These are phyloP conservation scores for Cryptosporidium viatorum DNA, from an alignment of 169 alveolate species.

Conservation along the genomic window DNA sequence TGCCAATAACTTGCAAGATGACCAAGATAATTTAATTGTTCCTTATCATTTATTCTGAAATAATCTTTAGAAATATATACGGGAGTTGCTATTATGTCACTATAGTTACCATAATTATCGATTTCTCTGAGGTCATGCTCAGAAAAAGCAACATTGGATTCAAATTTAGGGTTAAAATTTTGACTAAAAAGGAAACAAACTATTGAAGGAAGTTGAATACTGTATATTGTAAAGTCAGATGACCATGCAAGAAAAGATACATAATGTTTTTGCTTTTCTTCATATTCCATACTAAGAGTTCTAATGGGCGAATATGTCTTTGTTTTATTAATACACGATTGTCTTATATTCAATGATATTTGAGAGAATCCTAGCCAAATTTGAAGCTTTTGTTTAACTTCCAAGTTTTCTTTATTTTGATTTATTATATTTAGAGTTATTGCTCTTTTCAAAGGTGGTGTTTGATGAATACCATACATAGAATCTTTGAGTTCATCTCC, in stretches of 20 bases:
- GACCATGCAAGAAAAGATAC: constrained; percentile 69
- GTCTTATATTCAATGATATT: background rate
- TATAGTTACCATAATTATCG: constrained; percentile 38
- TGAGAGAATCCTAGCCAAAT: constrained; percentile 71
- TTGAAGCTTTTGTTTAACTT: constrained; percentile 27
- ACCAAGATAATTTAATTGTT: constrained; percentile 13
- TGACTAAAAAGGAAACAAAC: constrained; percentile 33
- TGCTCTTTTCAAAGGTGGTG: background rate
- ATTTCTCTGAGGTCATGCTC: constrained; percentile 26
- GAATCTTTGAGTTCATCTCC: background rate
- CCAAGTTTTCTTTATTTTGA: background rate
- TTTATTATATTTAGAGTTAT: background rate
- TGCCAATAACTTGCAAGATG: constrained; percentile 73
- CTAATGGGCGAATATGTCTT: constrained; percentile 17
- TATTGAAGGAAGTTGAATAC: constrained; percentile 36
- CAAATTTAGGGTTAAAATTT: constrained; percentile 25
- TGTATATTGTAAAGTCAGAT: constrained; percentile 64
- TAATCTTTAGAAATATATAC: constrained; percentile 7
- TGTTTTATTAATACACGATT: background rate
- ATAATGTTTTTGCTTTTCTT: constrained; percentile 13
- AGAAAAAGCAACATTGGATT: constrained; percentile 14
- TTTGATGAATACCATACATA: background rate
- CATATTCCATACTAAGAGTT: background rate
- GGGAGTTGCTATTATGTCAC: constrained; percentile 21
- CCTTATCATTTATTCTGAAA: background rate